These are phyloP conservation scores for Mycena polygramma DNA, from an alignment of 768 basidiomycete species.

Conservation along the genomic window DNA sequence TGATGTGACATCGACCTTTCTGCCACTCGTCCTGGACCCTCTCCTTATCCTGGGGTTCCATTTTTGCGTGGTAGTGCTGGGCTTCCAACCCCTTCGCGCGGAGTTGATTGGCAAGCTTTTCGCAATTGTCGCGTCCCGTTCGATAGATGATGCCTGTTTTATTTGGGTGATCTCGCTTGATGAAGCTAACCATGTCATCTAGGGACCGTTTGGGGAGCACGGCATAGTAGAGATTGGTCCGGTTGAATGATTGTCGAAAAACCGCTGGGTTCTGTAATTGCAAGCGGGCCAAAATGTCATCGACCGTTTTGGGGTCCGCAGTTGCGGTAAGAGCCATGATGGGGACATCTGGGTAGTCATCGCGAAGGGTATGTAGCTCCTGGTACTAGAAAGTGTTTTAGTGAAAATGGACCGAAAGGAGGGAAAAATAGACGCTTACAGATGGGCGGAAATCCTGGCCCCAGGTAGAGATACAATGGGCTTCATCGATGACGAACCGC, in stretches of 20 bases:
- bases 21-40: constrained; percentile 81
- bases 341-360: constrained; percentile 82
- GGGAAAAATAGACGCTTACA: constrained; percentile 55
- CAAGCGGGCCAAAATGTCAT: constrained; percentile 84
- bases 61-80: constrained; percentile 88
- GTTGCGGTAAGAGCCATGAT: constrained; percentile 98
- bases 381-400: constrained; percentile 65
- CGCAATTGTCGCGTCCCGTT: constrained; percentile 77
- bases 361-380: constrained; percentile 74
- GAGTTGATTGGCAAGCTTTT: constrained; percentile 81
- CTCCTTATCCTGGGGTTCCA: constrained; percentile 73
- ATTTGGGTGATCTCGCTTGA: constrained; percentile 67
- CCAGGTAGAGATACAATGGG: constrained; percentile 95
- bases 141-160: constrained; percentile 92
- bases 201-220: constrained; percentile 60
- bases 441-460: constrained; percentile 93
- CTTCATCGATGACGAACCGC: constrained; percentile 96
- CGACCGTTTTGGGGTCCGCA: constrained; percentile 81
- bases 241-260: constrained; percentile 91
- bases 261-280: constrained; percentile 68
- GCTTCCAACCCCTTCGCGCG: constrained; percentile 72
- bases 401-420: constrained; percentile 2
- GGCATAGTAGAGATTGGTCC: constrained; percentile 89
- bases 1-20: constrained; percentile 76
- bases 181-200: constrained; percentile 77